Base-by-base conservation (phyloP, 352 stramenopile species). In the Achlya hypogyna region DNA sequence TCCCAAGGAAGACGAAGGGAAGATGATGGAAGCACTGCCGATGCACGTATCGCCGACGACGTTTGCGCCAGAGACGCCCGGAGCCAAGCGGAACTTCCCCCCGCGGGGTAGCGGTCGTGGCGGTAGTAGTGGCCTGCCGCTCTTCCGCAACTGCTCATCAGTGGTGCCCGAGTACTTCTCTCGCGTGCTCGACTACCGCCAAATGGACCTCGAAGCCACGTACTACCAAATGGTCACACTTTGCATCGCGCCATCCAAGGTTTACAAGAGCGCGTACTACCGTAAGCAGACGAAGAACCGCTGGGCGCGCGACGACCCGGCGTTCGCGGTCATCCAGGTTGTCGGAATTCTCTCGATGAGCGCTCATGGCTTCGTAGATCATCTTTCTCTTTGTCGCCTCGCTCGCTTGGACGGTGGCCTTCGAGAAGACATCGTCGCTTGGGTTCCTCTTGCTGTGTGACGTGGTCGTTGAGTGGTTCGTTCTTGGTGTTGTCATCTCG, bases 241-340 rank as follows among this genome's bases (percentile, higher is more conserved):
- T 31, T 93, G 81, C 52, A 75, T 91, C 52, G 79, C 91, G 65
- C 86, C 86, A 1, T 70, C 79, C 32, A 95, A 95, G 69, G 86
- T 95, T 34, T 95, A 91, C 74, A 91, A 91, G 70, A 93, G 83
- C 66, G 82, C 82, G 0, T 91, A 91, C 66, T 93, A 91, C 69
- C 82, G 82, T 62, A 91, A 91, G 65, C 82, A 98, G 76, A 99
- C 96, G 29, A 99, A 99, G 81, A 98, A 99, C 74, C 96, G 98
- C 52, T 99, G 97, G 97, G 96, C 96, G 20, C 77, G 97, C 53
- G 97, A 99, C 71, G 93, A 98, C 72, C 93, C 93, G 6, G 96
- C 96, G 4, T 99, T 99, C 81, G 89, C 90, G 5, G 93, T 98
- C 40, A 88, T 99, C 45, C 93, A 98, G 75, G 77, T 67, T 32